Evolutionary conservation across 768 basidiomycete species (phyloP), one percentile per base, ranked within the genome.

Genomic region (Coprinopsis sp.): DNA sequence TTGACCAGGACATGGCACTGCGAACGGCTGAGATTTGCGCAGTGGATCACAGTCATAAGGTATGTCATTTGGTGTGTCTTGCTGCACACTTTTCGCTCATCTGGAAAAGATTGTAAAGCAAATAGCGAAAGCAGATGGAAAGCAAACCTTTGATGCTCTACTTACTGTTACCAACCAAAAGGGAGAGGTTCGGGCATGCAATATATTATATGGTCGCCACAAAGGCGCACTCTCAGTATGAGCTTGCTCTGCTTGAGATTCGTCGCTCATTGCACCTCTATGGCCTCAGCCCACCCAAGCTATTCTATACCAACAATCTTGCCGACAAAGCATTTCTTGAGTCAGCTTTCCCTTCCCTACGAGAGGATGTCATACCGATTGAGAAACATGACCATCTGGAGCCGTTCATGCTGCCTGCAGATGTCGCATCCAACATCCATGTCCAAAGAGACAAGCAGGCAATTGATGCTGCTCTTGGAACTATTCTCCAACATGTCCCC

Each of bases 51-150:
- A 53, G 52, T 36, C 44, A 50, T 40, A 53, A 50, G 47, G 42
- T 45, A 16, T 8, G 36, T 22, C 36, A n/a, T n/a, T n/a, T n/a
- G n/a, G n/a, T 37, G 36, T 18, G 16, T 37, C 36, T 37, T 37
- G 14, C 10, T 12, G 7, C 21, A 8, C 21, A 7, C 7, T 7
- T n/a, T 10, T 8, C 21, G 8, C 36, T 37, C 36, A 65, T n/a
- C n/a, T n/a, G n/a, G n/a, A n/a, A n/a, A n/a, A n/a, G 58, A 38
- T 63, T 10, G 51, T 57, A n/a, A 63, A 62, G 21, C 56, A 61
- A 18, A 53, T 65, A 33, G 53, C 53, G 10, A 57, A 54, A 22
- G 54, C 63, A 6, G 52, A 62, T 25, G 61, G 61, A 18, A 51
- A 54, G n/a, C 47, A 49, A 2, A 51, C 59, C 12, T 64, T 65